Evolutionary conservation across 176 grass and related monocot species (phyloP).

Genomic region (Ensete glaucum): DNA sequence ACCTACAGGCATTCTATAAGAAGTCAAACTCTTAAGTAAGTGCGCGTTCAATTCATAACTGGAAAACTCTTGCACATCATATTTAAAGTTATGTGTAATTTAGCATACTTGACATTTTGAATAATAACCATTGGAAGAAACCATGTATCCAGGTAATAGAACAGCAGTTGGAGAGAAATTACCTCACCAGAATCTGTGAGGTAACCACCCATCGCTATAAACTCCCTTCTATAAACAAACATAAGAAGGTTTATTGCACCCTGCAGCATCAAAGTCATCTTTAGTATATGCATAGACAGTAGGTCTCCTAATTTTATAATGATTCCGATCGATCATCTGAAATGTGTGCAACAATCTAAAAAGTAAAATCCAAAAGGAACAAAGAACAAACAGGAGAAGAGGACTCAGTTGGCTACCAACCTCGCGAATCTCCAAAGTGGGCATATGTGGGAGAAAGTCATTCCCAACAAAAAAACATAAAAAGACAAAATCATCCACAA

Average conservation of each 20-base stretch:
- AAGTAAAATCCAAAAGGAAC: constrained; percentile 4
- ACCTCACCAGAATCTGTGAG: constrained; percentile 90
- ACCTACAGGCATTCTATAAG: too few relatives aligned
- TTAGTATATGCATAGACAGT: constrained; percentile 4
- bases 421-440: constrained; percentile 96
- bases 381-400: constrained; percentile 3
- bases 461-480: constrained; percentile 99
- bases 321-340: not conserved
- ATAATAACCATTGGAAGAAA: not conserved
- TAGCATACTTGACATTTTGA: not conserved
- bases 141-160: not conserved
- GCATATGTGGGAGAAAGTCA: constrained; percentile 97
- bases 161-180: constrained; percentile 31
- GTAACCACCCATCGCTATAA: constrained; percentile 81
- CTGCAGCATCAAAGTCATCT: constrained; percentile 36
- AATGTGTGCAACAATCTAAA: not conserved
- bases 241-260: constrained; percentile 92
- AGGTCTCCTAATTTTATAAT: not conserved
- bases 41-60: not conserved
- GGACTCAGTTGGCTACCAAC: constrained; percentile 32
- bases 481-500: constrained; percentile 97
- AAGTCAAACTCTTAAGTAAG: too few relatives aligned
- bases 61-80: not conserved
- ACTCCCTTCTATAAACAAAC: constrained; percentile 80
- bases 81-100: not conserved